Base-by-base conservation (phyloP, 2,329 filamentous ascomycete genomes). In the Fusarium concolor region DNA sequence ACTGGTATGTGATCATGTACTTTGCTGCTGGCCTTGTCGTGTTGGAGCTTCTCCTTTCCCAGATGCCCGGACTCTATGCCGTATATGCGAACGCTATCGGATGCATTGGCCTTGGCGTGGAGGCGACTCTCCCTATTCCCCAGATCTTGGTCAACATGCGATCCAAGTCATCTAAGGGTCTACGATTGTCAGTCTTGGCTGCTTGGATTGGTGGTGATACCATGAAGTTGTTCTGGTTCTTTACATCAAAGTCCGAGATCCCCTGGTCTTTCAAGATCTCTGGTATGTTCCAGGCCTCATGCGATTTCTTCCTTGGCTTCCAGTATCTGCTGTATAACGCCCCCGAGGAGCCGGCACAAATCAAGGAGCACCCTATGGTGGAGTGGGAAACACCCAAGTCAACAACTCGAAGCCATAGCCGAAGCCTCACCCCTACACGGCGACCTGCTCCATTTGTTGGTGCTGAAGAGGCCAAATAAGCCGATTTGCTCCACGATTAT, bases 201-300 rank as follows among this genome's bases (percentile, higher is more conserved):
- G 93, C 90, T 77, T 96, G 92, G 92, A 82, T 96, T 53, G 80
- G 90, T 4, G 92, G 92, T 64, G 92, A 96, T 78, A 84, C 87
- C 10, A 93, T 96, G 89, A 96, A 96, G 84, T 91, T 95, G 85
- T 92, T 93, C 74, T 91, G 89, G 89, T 96, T 95, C 81, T 91
- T 94, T 64, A 92, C 89, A 3, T 87, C 90, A 2, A 87, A 85
- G 2, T 87, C 87, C 6, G 83, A 86, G 73, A 92, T 96, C 31
- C 92, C 92, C 0, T 86, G 86, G 85, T 88, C 91, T 2, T 96
- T 96, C 79, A 95, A 95, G 82, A 79, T 93, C 20, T 95, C 92
- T 75, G 93, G 91, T 68, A 84, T 93, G 56, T 94, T 96, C 79
- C 92, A 96, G 82, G 91, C 92, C 20, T 82, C 81, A 22, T 95